These are phyloP conservation scores for Amanita pseudoporphyria DNA, from an alignment of 768 basidiomycete genomes.

Conservation along the genomic window DNA sequence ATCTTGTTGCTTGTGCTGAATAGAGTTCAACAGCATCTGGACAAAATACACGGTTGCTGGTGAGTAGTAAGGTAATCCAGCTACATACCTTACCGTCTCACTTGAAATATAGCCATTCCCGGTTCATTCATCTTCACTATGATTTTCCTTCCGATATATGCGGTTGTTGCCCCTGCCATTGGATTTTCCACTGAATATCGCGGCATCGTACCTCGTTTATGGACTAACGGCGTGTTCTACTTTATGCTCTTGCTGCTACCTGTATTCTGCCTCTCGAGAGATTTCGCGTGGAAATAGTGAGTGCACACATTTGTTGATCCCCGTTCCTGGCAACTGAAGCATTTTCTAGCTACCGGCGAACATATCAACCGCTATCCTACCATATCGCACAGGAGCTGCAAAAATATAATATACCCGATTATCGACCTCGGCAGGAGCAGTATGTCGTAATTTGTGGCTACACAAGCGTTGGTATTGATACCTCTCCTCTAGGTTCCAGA, in stretches of 20 bases:
- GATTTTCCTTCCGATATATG: slow-evolving; percentile 88
- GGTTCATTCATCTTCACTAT: slow-evolving; percentile 98
- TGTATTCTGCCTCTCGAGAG: slow-evolving; percentile 73
- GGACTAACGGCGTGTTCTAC: slow-evolving; percentile 86
- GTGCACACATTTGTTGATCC: slow-evolving; percentile 22
- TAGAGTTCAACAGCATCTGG: slow-evolving; percentile 63
- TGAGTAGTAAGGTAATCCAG: slow-evolving; percentile 20
- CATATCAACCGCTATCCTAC: slow-evolving; percentile 87
- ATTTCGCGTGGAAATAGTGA: slow-evolving; percentile 97
- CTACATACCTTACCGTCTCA: slow-evolving; percentile 5
- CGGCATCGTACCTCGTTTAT: slow-evolving; percentile 85
- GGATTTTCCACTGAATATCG: slow-evolving; percentile 86
- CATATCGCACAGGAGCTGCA: slow-evolving; percentile 99
- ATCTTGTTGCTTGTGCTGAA: not conserved
- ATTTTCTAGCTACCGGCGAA: slow-evolving; percentile 68
- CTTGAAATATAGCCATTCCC: slow-evolving; percentile 62
- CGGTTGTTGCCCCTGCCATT: slow-evolving; percentile 73
- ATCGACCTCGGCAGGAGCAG: slow-evolving; percentile 96
- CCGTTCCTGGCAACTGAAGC: slow-evolving; percentile 4
- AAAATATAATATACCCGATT: slow-evolving; percentile 96
- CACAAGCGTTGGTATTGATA: slow-evolving; percentile 1
- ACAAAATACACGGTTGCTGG: slow-evolving; percentile 97
- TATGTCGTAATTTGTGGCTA: slow-evolving; percentile 29
- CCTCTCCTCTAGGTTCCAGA: slow-evolving; percentile 68
- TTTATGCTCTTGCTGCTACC: slow-evolving; percentile 81